Evolutionary conservation across 495 filamentous ascomycete genomes (phyloP), one percentile per base, ranked within the genome.

Genomic region (Podospora pseudocomata): DNA sequence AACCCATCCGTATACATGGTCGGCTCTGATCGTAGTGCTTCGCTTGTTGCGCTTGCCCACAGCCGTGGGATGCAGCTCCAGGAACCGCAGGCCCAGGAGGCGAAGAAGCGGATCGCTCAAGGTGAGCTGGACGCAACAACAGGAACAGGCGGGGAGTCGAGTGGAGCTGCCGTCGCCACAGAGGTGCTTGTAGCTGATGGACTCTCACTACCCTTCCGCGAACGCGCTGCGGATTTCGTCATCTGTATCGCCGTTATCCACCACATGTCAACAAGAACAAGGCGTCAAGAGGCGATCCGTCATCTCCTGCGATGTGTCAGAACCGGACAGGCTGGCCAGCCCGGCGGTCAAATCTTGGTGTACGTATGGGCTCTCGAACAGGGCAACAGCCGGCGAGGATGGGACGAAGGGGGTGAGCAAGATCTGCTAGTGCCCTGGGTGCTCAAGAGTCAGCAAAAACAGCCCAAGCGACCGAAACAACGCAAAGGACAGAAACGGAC

Each of bases 331-430:
- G 44, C 73, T 72, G 44, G 82, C 74, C 39, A 26, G 18, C 11
- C 39, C 54, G 80, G 82, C 13, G 92, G 93, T 15, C 88, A 83
- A 75, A 88, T 91, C 19, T 78, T 99, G 68, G 83, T 97, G 27
- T 96, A 94, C 76, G 95, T 94, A n/a, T 99, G 95, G 95, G 95
- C 95, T 2, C 84, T 99, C 27, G 95, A 99, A 80, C 95, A 99
- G 78, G 90, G 91, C 76, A 81, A 80, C 68, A 97, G 93, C 76
- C 89, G 96, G 66, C 83, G 95, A 73, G 95, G 95, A 20, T 99
- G 94, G 95, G 90, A 92, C 70, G 91, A 93, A 74, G 90, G 89
- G 18, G 86, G 90, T 72, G 86, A 88, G 67, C 94, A 98, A 78
- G 95, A 99, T 80, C 87, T 96, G 67, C 92, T 98, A 85, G 95